A percentile compares a stretch with the other conserved stretches of the same genome.
Conservation (phyloP, 2,329 filamentous ascomycete species). For the Penicillium sp. region DNA sequence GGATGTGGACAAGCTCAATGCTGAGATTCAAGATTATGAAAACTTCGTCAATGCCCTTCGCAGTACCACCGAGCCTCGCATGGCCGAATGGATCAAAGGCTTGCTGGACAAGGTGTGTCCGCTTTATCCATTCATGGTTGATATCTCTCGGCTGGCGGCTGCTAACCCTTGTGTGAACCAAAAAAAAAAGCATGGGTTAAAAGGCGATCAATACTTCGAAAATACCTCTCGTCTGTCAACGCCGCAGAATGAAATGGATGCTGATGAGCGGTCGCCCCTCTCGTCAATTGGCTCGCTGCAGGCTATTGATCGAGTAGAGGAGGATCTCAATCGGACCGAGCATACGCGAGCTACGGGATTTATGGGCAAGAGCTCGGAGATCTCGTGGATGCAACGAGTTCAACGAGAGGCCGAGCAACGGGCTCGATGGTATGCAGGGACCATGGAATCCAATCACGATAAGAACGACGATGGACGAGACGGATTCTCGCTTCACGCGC, state of each 20-base stretch:
- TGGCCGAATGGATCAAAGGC: constrained; percentile 36
- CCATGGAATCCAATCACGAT: constrained; percentile 22
- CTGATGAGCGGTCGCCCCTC: constrained; percentile 32
- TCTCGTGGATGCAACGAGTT: constrained; percentile 49
- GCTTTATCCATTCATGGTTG: neutral
- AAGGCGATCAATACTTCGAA: constrained; percentile 20
- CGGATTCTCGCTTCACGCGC: constrained; percentile 32
- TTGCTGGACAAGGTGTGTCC: constrained; percentile 41
- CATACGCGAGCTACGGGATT: constrained; percentile 43
- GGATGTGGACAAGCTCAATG: constrained; percentile 36
- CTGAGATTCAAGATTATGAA: constrained; percentile 41
- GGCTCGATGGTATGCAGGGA: constrained; percentile 29
- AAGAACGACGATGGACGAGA: constrained; percentile 28
- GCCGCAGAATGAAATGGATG: constrained; percentile 31
- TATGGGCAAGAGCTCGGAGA: constrained; percentile 50
- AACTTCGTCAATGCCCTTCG: constrained; percentile 40
- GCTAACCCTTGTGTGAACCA: neutral
- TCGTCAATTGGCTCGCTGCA: constrained; percentile 46
- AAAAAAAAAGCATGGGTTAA: constrained; percentile 25
- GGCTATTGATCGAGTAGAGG: constrained; percentile 47
- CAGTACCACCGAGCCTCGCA: constrained; percentile 33
- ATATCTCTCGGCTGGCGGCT: neutral
- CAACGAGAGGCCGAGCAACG: constrained; percentile 41
- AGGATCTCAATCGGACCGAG: constrained; percentile 45
- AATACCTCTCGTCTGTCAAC: constrained; percentile 29